Evolutionary conservation across 768 basidiomycete genomes (phyloP), one percentile per base, ranked within the genome.

Genomic region (Boletus reticulatus): DNA sequence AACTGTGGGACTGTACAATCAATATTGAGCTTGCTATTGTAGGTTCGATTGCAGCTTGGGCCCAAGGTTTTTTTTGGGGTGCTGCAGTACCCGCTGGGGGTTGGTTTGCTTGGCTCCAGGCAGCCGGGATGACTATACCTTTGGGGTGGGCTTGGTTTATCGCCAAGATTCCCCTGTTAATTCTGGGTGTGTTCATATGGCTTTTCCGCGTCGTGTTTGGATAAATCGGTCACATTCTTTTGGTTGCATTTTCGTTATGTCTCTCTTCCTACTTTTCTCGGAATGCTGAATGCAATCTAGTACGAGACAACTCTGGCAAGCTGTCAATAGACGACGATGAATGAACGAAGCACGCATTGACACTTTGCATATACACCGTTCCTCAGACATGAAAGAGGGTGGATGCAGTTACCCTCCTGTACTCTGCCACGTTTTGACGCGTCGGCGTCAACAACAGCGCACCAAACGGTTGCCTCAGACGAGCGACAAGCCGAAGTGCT

Each of bases 101-200:
- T 27, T 64, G 56, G 54, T 64, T 64, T 34, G 17, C 63, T 8
- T 34, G 19, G 16, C 52, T 65, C 2, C 63, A 62, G 36, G 42
- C 52, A 11, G 56, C 60, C 17, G 63, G 51, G 10, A 56, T 52
- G 56, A 53, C 55, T 3, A 10, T 2, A 10, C 31, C 43, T 3
- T 59, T 56, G 0, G 20, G 39, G 36, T 62, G 59, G 59, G 43
- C 38, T 31, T 37, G 54, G 6, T 3, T 41, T 16, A 36, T 43
- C 29, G 4, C 22, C 9, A 55, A 34, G 16, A 7, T 36, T 0
- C 62, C 51, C 5, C 1, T 27, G 0, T 6, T 55, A 31, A 2
- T 44, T 5, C 53, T 43, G 3, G 16, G 31, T 20, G 3, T 55
- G 10, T 37, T 50, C 27, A 8, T 0, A 9, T 29, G 27, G 27